Evolutionary conservation across 176 grass and related monocot genomes (phyloP).

Genomic region (Rhipidocladum racemiflorum): DNA sequence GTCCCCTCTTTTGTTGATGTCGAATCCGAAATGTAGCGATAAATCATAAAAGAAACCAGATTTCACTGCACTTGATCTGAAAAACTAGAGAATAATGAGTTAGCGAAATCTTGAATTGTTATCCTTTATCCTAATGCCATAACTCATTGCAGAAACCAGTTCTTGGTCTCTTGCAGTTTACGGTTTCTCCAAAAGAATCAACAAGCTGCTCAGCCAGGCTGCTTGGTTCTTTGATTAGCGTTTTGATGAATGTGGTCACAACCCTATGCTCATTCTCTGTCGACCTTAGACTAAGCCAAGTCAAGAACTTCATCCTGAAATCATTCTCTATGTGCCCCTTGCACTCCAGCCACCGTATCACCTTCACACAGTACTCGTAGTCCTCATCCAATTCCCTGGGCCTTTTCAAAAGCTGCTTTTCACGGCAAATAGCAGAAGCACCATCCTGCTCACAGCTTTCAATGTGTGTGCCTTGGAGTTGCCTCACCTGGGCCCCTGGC

Average conservation of each 20-base stretch:
- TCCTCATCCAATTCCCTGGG: slow-evolving; percentile 41
- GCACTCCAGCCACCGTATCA: slow-evolving; percentile 73
- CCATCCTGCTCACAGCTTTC: slow-evolving; percentile 44
- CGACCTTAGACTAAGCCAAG: slow-evolving; percentile 84
- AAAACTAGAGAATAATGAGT: slow-evolving; percentile 32
- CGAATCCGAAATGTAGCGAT: neutral
- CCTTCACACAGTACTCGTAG: slow-evolving; percentile 89
- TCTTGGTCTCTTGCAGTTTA: slow-evolving; percentile 61
- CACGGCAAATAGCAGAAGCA: slow-evolving; percentile 36
- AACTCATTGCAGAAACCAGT: slow-evolving; percentile 64
- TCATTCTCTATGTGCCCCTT: slow-evolving; percentile 59
- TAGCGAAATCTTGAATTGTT: slow-evolving; percentile 27
- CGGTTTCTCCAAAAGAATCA: slow-evolving; percentile 69
- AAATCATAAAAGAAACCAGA: slow-evolving; percentile 33
- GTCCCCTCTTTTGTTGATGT: neutral
- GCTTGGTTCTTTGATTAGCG: slow-evolving; percentile 56
- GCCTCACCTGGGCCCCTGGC: slow-evolving; percentile 33
- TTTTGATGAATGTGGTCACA: slow-evolving; percentile 65
- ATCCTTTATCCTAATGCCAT: slow-evolving; percentile 55
- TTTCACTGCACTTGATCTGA: slow-evolving; percentile 21
- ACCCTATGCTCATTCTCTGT: slow-evolving; percentile 60
- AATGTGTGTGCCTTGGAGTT: neutral
- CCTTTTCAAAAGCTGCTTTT: slow-evolving; percentile 8
- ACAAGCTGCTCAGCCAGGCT: slow-evolving; percentile 77
- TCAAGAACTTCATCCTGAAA: slow-evolving; percentile 93